Conservation (phyloP, 768 basidiomycete genomes). For the Kwoniella sp. region DNA sequence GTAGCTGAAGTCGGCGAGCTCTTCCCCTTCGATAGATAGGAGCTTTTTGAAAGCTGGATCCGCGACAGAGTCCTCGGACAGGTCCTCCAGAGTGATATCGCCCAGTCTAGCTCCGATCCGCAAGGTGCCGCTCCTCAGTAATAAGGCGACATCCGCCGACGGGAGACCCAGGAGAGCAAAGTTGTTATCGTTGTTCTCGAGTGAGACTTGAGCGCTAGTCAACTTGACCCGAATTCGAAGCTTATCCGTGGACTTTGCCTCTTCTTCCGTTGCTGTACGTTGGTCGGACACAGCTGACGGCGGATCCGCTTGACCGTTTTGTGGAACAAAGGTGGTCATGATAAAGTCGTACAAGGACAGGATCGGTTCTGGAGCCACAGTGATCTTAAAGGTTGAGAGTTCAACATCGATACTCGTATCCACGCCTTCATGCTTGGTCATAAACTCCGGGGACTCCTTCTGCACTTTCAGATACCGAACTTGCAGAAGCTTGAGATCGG, state of each 20-base stretch:
- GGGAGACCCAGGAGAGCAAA: slow-evolving; percentile 87
- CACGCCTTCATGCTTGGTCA: slow-evolving; percentile 74
- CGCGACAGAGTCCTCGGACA: slow-evolving; percentile 57
- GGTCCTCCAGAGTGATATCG: slow-evolving; percentile 75
- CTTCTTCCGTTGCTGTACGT: background rate
- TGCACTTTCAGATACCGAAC: slow-evolving; percentile 80
- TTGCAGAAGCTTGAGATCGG: slow-evolving; percentile 66
- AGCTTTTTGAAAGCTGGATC: slow-evolving; percentile 76
- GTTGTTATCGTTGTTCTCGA: slow-evolving; percentile 69
- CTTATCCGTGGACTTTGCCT: slow-evolving; percentile 59
- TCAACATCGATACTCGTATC: slow-evolving; percentile 85
- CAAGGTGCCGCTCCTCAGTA: slow-evolving; percentile 72
- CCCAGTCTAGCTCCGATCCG: slow-evolving; percentile 79
- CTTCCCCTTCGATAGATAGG: slow-evolving; percentile 87
- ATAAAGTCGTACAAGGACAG: slow-evolving; percentile 91
- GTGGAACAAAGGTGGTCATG: slow-evolving; percentile 89
- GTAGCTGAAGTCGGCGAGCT: slow-evolving; percentile 91
- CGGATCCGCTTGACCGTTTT: slow-evolving; percentile 28
- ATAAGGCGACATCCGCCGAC: slow-evolving; percentile 80
- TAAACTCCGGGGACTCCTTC: slow-evolving; percentile 80
- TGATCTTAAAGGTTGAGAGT: slow-evolving; percentile 87
- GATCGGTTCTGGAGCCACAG: slow-evolving; percentile 85
- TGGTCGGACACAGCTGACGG: slow-evolving; percentile 2
- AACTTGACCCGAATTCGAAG: slow-evolving; percentile 81
- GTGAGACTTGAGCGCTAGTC: slow-evolving; percentile 77